Conservation (phyloP, 177 flowering plant species). For the Vitis hybrid region DNA sequence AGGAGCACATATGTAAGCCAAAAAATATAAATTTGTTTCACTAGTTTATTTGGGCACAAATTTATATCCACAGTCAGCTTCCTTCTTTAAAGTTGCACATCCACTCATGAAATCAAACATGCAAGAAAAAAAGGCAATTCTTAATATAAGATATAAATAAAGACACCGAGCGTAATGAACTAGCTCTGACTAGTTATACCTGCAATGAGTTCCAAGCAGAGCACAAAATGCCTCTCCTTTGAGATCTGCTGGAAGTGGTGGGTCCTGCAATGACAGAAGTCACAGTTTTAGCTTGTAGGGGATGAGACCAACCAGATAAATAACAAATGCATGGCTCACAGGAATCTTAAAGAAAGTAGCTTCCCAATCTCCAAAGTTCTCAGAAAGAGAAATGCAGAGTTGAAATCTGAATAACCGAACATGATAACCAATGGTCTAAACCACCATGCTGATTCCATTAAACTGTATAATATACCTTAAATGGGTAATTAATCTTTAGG, state of each 20-base stretch:
- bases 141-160: not conserved
- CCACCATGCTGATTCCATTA: not conserved
- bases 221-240: slow-evolving; percentile 78
- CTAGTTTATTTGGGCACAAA: not conserved
- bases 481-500: slow-evolving; percentile 88
- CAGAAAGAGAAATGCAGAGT: not conserved
- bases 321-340: not conserved
- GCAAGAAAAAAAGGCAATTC: not conserved
- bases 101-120: not conserved
- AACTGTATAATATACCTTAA: slow-evolving; percentile 57
- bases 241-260: slow-evolving; percentile 80
- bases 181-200: slow-evolving; percentile 38
- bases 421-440: not conserved
- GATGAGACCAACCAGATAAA: not conserved
- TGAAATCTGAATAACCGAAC: not conserved
- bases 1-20: no score
- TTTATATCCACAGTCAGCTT: not conserved
- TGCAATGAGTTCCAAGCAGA: slow-evolving; percentile 83
- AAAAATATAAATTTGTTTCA: no score
- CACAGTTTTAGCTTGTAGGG: not conserved
- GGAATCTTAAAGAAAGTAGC: not conserved
- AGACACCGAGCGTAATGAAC: not conserved
- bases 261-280: slow-evolving; percentile 53
- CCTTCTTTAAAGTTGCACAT: not conserved
- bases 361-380: not conserved